Conservation (phyloP, 768 basidiomycete species). For the Tulasnella sp. region DNA sequence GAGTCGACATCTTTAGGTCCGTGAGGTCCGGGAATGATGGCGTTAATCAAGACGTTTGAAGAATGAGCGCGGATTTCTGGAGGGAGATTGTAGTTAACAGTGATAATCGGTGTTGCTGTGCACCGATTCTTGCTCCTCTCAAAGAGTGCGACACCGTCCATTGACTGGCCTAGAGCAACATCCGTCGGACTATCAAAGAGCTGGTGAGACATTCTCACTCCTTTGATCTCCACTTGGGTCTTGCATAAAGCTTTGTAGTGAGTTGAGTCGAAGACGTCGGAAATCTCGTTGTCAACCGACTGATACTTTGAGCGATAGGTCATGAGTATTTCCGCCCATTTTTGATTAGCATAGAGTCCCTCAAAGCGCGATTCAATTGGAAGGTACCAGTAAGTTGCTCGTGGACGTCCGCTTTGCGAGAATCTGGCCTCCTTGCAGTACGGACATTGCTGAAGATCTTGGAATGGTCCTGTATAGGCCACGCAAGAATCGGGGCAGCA, state of each 20-base stretch:
- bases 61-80: conserved; percentile 29
- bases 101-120: conserved; percentile 25
- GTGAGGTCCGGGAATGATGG: conserved; percentile 37
- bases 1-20: conserved; percentile 32
- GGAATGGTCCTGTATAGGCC: not conserved
- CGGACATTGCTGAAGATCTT: not conserved
- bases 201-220: not conserved
- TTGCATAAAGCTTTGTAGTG: not conserved
- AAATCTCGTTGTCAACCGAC: not conserved
- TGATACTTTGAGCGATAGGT: not conserved
- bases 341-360: not conserved
- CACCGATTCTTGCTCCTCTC: not conserved
- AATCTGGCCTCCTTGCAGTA: not conserved
- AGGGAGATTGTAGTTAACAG: conserved; percentile 34
- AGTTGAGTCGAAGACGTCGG: not conserved
- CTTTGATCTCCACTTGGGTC: not conserved
- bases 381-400: not conserved
- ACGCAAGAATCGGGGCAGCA: not conserved
- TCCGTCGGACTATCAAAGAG: not conserved
- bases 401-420: not conserved
- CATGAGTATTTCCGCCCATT: not conserved
- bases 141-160: not conserved
- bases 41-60: conserved; percentile 28
- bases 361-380: not conserved
- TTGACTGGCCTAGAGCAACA: not conserved